Base-by-base conservation (phyloP, 2,329 filamentous ascomycete genomes). In the Aspergillus neoniger region DNA sequence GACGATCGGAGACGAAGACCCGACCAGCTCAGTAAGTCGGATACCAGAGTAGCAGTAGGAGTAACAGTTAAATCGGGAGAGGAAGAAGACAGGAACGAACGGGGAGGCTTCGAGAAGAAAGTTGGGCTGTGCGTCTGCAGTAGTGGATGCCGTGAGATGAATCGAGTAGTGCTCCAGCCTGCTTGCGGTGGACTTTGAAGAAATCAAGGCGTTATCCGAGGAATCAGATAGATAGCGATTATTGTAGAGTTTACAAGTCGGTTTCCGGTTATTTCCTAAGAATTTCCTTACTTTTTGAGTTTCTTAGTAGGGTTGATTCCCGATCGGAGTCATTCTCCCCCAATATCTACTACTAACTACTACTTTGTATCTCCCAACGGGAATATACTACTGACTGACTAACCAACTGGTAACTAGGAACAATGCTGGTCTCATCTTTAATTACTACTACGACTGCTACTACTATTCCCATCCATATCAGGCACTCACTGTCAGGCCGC, bases 401-500 rank as follows among this genome's bases (percentile, higher is more conserved):
- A 10, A 32, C 30, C 30, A 32, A 14, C 4, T 14, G 30, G 12
- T 30, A 30, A 12, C 28, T 30, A 30, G 9, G 10, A 30, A 30
- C 10, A 12, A 30, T 44, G 32, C 12, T 30, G 23, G 19, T 21
- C 32, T 36, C 28, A 36, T 36, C 32, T 30, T n/a, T 17, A n/a
- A 28, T 15, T 17, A 28, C 30, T 54, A 15, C 3, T 28, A n/a
- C 41, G 21, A 32, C 3, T 28, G 19, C 41, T 25, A 39, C 38
- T 19, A 28, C 25, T 28, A 28, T 28, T 3, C 25, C 7, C 25
- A 8, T 28, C 2, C 25, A 38, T 21, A 52, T 68, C 67, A 69
- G 64, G 67, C 67, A 69, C 63, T 64, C 67, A 66, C 64, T 60
- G 57, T 70, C 68, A 70, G 68, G 68, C 68, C 68, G 68, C 67